Evolutionary conservation across 2,329 filamentous ascomycete genomes (phyloP).

Genomic region (Alternaria postmessia): DNA sequence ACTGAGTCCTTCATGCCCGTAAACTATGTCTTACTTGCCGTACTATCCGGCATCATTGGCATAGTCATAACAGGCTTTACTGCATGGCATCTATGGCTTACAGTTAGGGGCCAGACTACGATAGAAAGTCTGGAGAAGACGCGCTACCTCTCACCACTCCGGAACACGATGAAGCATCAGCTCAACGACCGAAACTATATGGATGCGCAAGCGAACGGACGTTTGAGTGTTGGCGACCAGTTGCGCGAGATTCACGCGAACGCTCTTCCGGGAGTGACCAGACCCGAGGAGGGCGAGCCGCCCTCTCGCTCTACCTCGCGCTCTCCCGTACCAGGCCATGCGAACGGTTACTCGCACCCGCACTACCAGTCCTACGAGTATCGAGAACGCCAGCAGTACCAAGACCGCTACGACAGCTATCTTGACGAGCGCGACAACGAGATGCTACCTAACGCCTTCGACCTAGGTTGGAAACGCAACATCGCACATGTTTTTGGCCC

Average conservation of each 20-base stretch:
- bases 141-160: slow-evolving; percentile 83
- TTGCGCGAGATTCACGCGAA: slow-evolving; percentile 84
- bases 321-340: slow-evolving; percentile 40
- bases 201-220: slow-evolving; percentile 53
- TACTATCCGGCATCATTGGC: slow-evolving; percentile 89
- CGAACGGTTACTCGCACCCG: slow-evolving; percentile 56
- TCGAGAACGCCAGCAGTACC: slow-evolving; percentile 70
- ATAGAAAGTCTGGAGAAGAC: slow-evolving; percentile 98
- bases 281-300: slow-evolving; percentile 81
- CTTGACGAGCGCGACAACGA: slow-evolving; percentile 89
- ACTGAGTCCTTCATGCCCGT: slow-evolving; percentile 82
- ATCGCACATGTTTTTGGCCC: slow-evolving; percentile 82
- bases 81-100: slow-evolving; percentile 87
- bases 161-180: slow-evolving; percentile 72
- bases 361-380: slow-evolving; percentile 54
- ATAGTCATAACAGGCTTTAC: slow-evolving; percentile 90
- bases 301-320: slow-evolving; percentile 55
- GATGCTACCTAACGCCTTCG: slow-evolving; percentile 91
- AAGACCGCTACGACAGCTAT: slow-evolving; percentile 77
- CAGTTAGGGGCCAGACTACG: slow-evolving; percentile 82
- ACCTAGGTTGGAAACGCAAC: slow-evolving; percentile 84
- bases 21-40: slow-evolving; percentile 87
- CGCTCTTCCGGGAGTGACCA: slow-evolving; percentile 78
- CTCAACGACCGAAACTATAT: slow-evolving; percentile 58
- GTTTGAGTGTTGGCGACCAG: slow-evolving; percentile 66